These are phyloP conservation scores for Coriolopsis trogii DNA, from an alignment of 1,284 basidiomycete species.

Conservation along the genomic window DNA sequence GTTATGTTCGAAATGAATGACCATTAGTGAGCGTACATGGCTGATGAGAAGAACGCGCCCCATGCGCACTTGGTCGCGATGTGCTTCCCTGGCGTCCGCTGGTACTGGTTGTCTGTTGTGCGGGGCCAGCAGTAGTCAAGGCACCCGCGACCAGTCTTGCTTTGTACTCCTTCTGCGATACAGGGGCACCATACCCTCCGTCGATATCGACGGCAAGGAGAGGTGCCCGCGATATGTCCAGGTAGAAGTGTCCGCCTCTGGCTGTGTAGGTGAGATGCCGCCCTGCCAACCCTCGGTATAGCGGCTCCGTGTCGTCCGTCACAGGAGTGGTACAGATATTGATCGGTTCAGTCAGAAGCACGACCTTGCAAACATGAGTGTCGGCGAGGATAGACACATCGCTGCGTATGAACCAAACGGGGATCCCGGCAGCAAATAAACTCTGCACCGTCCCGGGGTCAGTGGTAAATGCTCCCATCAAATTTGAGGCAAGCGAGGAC, in stretches of 20 bases:
- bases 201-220: neutral
- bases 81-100: neutral
- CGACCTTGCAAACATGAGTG: neutral
- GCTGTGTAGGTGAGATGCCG: neutral
- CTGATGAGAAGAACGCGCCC: neutral
- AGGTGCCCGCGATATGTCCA: neutral
- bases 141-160: neutral
- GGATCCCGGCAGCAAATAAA: slow-evolving; percentile 1
- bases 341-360: neutral
- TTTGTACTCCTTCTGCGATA: neutral
- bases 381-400: neutral
- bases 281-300: neutral
- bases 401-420: slow-evolving; percentile 11
- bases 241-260: neutral
- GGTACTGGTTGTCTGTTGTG: neutral
- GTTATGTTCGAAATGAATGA: too few species aligned
- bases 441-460: neutral
- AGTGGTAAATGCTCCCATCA: slow-evolving; percentile 11
- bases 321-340: neutral
- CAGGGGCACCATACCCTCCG: neutral
- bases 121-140: neutral
- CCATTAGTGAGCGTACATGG: too few species aligned
- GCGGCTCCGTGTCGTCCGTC: neutral
- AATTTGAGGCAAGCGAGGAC: neutral
- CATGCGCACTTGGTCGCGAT: neutral